phyloP scores from a whole-genome alignment of 2,329 filamentous ascomycete species.

The Karstenula rhodostoma region DNA sequence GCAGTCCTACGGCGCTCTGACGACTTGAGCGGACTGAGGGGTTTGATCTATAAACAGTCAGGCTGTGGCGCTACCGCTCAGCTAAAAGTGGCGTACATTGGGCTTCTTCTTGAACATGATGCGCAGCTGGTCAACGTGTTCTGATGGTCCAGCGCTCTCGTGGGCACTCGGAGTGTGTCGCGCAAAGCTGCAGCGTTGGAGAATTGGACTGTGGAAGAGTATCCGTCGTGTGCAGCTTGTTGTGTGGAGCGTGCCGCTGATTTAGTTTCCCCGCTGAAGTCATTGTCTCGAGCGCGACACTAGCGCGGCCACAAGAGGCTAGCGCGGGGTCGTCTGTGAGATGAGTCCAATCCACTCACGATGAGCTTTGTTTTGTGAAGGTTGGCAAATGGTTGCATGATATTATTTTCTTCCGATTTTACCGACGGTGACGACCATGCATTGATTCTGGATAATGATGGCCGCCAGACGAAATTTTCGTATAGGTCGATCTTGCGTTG shows the following conservation, averaged over 20 bases:
- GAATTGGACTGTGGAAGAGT: not conserved
- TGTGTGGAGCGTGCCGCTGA: not conserved
- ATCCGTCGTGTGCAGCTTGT: not conserved
- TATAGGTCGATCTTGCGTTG: not conserved
- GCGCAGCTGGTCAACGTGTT: constrained; percentile 2
- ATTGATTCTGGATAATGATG: not conserved
- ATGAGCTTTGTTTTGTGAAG: not conserved
- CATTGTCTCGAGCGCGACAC: not conserved
- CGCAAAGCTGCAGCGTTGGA: not conserved
- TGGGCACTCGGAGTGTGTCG: not conserved
- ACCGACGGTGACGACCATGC: no score
- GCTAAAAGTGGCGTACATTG: constrained; percentile 51
- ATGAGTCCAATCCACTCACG: constrained; percentile 9
- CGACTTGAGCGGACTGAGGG: constrained; percentile 70
- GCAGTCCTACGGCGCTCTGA: constrained; percentile 73
- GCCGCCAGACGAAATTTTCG: not conserved
- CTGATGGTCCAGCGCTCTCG: not conserved
- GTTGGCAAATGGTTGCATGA: not conserved
- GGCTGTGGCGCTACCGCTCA: not conserved
- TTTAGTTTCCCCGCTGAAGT: constrained; percentile 13
- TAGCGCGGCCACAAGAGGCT: not conserved
- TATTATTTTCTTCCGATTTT: no score
- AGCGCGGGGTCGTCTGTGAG: constrained; percentile 1
- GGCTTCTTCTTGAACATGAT: constrained; percentile 72
- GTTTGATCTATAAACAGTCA: constrained; percentile 65